Evolutionary conservation across 2,329 filamentous ascomycete species (phyloP).

Genomic region (Verticillium dahliae): DNA sequence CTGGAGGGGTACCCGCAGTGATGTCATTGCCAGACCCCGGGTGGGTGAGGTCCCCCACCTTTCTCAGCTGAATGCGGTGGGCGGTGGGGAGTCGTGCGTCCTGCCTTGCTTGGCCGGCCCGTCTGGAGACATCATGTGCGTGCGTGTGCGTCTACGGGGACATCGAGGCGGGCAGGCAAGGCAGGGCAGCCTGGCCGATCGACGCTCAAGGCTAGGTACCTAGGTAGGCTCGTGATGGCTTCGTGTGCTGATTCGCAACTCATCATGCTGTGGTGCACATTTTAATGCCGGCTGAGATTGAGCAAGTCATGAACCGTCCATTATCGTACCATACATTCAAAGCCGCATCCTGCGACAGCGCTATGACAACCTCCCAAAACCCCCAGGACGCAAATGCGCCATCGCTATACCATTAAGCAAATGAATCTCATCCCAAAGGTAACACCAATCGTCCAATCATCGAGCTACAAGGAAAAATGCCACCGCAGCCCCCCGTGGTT

Average conservation of each 20-base stretch:
- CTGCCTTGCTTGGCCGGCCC: background rate
- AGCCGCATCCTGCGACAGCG: background rate
- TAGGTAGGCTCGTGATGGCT: background rate
- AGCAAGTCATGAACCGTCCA: background rate
- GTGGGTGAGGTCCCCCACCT: background rate
- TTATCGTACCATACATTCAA: background rate
- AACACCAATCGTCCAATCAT: background rate
- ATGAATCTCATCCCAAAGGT: background rate
- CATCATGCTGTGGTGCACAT: background rate
- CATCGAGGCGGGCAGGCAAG: background rate
- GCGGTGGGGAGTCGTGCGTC: background rate
- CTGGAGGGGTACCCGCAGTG: slow-evolving; percentile 7
- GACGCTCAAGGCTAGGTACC: background rate
- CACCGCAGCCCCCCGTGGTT: background rate
- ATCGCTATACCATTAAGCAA: background rate
- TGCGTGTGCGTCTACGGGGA: no score
- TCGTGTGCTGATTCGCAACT: background rate
- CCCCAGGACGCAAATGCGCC: background rate
- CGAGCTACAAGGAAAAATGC: background rate
- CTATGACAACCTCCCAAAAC: background rate
- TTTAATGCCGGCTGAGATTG: background rate
- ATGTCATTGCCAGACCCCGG: slow-evolving; percentile 8
- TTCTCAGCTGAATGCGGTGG: background rate
- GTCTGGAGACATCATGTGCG: background rate
- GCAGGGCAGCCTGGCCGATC: background rate